A percentile compares a stretch with the other conserved stretches of the same genome.
These are phyloP conservation scores for Santalum album DNA, from an alignment of 164 flowering plant genomes.

Conservation along the genomic window DNA sequence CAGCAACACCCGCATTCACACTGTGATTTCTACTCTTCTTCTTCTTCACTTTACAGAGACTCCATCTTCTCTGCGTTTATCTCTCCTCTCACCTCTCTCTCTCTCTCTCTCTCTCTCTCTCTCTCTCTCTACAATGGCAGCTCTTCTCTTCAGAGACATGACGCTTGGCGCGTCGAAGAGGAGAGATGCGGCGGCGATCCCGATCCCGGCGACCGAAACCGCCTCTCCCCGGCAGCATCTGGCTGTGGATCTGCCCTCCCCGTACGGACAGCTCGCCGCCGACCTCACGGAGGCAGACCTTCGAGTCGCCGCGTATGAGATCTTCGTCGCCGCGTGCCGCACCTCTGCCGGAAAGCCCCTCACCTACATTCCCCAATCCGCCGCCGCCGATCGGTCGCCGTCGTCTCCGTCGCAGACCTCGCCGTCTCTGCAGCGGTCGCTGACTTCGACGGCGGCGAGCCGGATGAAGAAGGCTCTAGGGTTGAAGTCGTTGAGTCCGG, in stretches of 20 bases:
- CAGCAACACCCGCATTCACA: background rate
- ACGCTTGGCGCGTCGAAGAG: slow-evolving; percentile 56
- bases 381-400: slow-evolving; percentile 12
- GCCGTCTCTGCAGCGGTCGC: slow-evolving; percentile 46
- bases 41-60: background rate
- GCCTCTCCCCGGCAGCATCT: slow-evolving; percentile 5
- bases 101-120: slow-evolving; percentile 13
- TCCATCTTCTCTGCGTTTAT: no score
- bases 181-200: slow-evolving; percentile 12
- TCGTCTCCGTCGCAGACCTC: slow-evolving; percentile 19
- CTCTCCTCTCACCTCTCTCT: slow-evolving; percentile 4
- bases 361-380: slow-evolving; percentile 26
- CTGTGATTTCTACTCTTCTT: background rate
- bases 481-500: background rate
- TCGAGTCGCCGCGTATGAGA: slow-evolving; percentile 69
- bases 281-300: slow-evolving; percentile 57
- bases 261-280: slow-evolving; percentile 51
- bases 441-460: slow-evolving; percentile 28
- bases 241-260: slow-evolving; percentile 42
- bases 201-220: slow-evolving; percentile 12
- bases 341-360: slow-evolving; percentile 66
- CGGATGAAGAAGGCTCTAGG: slow-evolving; percentile 6
- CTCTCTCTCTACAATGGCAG: slow-evolving; percentile 28
- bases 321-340: slow-evolving; percentile 71
- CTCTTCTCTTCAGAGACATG: slow-evolving; percentile 64